These are phyloP conservation scores for Calonectria honghensis DNA, from an alignment of 2,329 filamentous ascomycete species.

Conservation along the genomic window DNA sequence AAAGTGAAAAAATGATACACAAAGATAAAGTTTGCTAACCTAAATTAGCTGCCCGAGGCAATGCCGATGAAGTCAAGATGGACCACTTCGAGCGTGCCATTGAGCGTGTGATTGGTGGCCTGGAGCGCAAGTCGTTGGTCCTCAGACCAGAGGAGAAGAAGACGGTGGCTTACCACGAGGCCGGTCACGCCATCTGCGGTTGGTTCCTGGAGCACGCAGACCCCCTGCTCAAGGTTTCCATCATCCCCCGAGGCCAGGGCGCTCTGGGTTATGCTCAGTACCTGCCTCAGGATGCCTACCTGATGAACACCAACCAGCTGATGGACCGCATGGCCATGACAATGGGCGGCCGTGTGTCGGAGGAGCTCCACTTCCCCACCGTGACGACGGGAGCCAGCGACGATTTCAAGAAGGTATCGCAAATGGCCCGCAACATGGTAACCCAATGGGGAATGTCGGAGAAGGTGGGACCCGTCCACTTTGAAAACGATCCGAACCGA, in stretches of 20 bases:
- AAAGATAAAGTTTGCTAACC: slow-evolving; percentile 41
- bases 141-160: slow-evolving; percentile 95
- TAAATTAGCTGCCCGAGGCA: slow-evolving; percentile 83
- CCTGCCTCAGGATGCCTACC: slow-evolving; percentile 93
- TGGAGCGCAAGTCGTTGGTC: slow-evolving; percentile 98
- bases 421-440: slow-evolving; percentile 97
- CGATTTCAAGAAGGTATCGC: slow-evolving; percentile 98
- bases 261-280: slow-evolving; percentile 98
- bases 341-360: slow-evolving; percentile 93
- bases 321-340: slow-evolving; percentile 99
- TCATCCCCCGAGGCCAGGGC: slow-evolving; percentile 96
- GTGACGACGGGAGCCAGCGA: slow-evolving; percentile 96
- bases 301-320: slow-evolving; percentile 96
- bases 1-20: background rate
- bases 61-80: slow-evolving; percentile 89
- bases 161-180: slow-evolving; percentile 98
- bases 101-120: slow-evolving; percentile 95
- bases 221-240: slow-evolving; percentile 97
- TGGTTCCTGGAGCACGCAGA: slow-evolving; percentile 99
- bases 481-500: slow-evolving; percentile 87
- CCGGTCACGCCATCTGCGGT: slow-evolving; percentile 97
- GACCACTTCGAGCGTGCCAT: slow-evolving; percentile 97
- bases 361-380: slow-evolving; percentile 97
- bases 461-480: slow-evolving; percentile 94
- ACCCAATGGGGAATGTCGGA: slow-evolving; percentile 99